These are phyloP conservation scores for Botrytis porri DNA, from an alignment of 2,329 filamentous ascomycete species.

Conservation along the genomic window DNA sequence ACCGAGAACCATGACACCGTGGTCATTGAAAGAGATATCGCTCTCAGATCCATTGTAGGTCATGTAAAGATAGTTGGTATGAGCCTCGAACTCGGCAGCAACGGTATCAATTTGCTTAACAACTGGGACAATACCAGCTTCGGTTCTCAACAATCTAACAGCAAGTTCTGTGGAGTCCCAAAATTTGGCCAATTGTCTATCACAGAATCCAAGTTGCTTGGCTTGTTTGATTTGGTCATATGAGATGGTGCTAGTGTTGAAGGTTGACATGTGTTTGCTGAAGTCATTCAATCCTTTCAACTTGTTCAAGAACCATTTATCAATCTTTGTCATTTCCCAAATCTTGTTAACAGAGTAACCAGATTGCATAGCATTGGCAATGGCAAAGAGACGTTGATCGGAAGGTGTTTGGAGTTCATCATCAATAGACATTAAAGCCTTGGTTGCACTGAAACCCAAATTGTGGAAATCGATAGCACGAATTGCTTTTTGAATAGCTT, in stretches of 20 bases:
- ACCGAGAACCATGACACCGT: conserved; percentile 84
- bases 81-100: conserved; percentile 91
- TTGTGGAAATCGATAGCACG: conserved; percentile 92
- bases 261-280: conserved; percentile 14
- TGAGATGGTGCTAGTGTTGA: conserved; percentile 65
- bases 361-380: conserved; percentile 96
- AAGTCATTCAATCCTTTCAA: conserved; percentile 92
- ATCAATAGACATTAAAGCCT: conserved; percentile 83
- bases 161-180: conserved; percentile 85
- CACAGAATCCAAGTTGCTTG: conserved; percentile 97
- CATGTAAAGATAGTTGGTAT: conserved; percentile 91
- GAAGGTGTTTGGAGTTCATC: conserved; percentile 87
- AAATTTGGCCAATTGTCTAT: conserved; percentile 86
- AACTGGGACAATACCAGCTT: conserved; percentile 87
- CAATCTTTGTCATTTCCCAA: conserved; percentile 97
- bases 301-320: conserved; percentile 99
- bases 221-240: conserved; percentile 83
- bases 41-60: conserved; percentile 96
- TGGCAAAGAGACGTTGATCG: conserved; percentile 93
- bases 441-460: conserved; percentile 89
- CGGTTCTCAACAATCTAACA: conserved; percentile 78
- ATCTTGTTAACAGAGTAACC: conserved; percentile 92
- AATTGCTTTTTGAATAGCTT: conserved; percentile 98
- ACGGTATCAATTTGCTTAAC: conserved; percentile 99
- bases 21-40: conserved; percentile 90